These are phyloP conservation scores for Quercus glauca DNA, from an alignment of 306 rosid species.

Conservation along the genomic window DNA sequence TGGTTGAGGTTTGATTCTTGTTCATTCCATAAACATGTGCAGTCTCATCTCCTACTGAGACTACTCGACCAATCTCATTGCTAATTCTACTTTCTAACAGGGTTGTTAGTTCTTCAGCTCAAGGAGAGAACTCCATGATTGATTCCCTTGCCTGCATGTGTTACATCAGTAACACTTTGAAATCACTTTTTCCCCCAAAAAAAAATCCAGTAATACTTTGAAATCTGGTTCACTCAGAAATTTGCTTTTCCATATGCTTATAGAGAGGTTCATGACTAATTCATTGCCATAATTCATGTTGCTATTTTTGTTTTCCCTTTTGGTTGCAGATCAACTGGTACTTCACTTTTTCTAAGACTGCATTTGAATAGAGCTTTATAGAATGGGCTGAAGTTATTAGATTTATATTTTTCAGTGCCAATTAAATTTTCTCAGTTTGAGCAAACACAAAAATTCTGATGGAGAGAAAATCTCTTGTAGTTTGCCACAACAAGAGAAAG, in stretches of 20 bases:
- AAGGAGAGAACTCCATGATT: no score
- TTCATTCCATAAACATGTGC: no score
- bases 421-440: neutral
- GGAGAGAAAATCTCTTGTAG: neutral
- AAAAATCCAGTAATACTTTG: neutral
- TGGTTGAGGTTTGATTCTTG: neutral
- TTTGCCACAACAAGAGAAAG: no score
- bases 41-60: no score
- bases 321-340: neutral
- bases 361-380: neutral
- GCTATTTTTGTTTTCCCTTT: neutral
- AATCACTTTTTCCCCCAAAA: neutral
- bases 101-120: no score
- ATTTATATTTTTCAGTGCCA: neutral
- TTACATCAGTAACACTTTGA: neutral
- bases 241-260: neutral
- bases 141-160: neutral
- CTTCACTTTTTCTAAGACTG: neutral
- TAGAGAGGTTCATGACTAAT: neutral
- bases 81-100: no score
- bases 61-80: no score
- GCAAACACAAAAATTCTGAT: neutral
- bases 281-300: neutral
- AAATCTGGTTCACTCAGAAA: neutral
- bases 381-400: neutral